Base-by-base conservation (phyloP, 306 rosid species). In the Prunus padus region DNA sequence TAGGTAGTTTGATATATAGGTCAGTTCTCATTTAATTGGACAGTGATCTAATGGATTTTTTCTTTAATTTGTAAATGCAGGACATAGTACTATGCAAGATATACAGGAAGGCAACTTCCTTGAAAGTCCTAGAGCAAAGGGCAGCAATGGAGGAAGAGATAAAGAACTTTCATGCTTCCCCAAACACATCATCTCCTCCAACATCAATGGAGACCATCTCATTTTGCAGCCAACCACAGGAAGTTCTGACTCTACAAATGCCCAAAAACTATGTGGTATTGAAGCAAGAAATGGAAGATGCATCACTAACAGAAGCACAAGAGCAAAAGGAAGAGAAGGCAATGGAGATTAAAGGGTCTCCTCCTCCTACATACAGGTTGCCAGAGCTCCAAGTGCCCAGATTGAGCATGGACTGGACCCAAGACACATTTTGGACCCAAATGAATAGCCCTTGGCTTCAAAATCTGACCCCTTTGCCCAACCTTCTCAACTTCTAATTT, bases 41-140 rank as follows among this genome's bases (percentile, higher is more conserved):
- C 19, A 10, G 18, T 11, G 51, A 51, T 13, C 65, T 54, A 42
- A 75, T 68, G 60, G 50, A 14, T 10, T 16, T n/a, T 55, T 20
- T 18, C 40, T 18, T 74, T 3, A 8, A 16, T 70, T 64, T 61
- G 12, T 10, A 19, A 65, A 66, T 62, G 76, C 86, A 95, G 98
- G 97, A 95, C 70, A 84, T 90, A 33, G 99, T 95, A 14, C 55
- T 95, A 28, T 95, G 99, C 88, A 95, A 92, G 85, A 91, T 95
- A 69, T 95, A 95, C 22, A 70, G 95, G 76, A 95, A 95, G 86
- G 99, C 99, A 69, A 95, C 99, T 73, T 92, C 99, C 0, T 85
- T 95, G 96, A 95, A 95, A 72, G 99, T 89, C 51, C 65, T 95
- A 12, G 99, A 95, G 81, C 91, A 92, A 77, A 95, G 97, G 52